Base-by-base conservation (phyloP, 768 basidiomycete genomes). In the Lactarius deliciosus region DNA sequence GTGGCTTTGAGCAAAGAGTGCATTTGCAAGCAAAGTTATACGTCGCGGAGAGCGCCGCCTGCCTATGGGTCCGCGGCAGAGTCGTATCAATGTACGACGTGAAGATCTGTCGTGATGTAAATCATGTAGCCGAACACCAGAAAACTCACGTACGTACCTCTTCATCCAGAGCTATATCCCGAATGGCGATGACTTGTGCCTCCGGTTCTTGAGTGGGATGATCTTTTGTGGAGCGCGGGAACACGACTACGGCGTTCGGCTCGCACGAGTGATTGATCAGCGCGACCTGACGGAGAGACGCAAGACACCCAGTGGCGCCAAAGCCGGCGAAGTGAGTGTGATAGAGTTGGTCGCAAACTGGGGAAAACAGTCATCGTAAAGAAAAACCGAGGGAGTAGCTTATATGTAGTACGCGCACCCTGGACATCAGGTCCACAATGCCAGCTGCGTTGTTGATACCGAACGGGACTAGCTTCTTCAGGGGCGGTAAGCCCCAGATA, bases 281-380 rank as follows among this genome's bases (percentile, higher is more conserved):
- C 0, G 95, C 95, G 5, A 89, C 78, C 0, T n/a, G 84, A 72
- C 0, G 96, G 95, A 0, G 92, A 91, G 16, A 96, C 82, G n/a
- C 89, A 86, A 86, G 2, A 88, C 87, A 7, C 96, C 96, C 41
- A 98, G 80, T 0, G 95, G 90, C 2, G 85, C 83, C 18, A 98
- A 79, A 5, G 90, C 83, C 0, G 91, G 86, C 0, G 89, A 84
- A 1, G 94, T 89, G 11, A 97, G 78, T 0, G 95, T 90, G 73
- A 98, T 91, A 0, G 96, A 89, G 74, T 99, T 99, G 8, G 92
- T 91, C 11, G 86, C 85, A 74, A 98, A 95, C 95, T 98, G 25
- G 38, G 57, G 59, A 71, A 72, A n/a, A n/a, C n/a, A n/a, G n/a
- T n/a, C n/a, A 61, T 28, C 6, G 45, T 15, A 38, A 57, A 0